Base-by-base conservation (phyloP, 2,329 filamentous ascomycete species). In the Diaporthe ilicicola region DNA sequence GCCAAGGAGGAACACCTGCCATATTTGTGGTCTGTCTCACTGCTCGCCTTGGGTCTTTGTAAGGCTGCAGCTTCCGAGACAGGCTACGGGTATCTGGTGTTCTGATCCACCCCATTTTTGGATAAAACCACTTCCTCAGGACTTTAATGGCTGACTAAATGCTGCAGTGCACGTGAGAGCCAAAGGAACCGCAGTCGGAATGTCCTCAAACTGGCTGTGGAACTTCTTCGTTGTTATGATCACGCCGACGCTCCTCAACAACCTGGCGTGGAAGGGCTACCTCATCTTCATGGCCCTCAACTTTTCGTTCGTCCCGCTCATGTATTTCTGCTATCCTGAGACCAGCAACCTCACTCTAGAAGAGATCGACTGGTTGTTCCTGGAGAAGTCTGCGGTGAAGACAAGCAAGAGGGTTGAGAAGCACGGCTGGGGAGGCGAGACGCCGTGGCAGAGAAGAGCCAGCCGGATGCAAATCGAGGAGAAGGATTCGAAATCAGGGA, bases 241-340 rank as follows among this genome's bases (percentile, higher is more conserved):
- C 22, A 88, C 86, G 0, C 85, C 86, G 0, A 82, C 83, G 1
- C 78, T 86, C 2, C 82, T 88, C 70, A 81, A 81, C 59, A 82
- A 80, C 6, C 77, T 89, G 1, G 74, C 81, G 32, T 88, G 85
- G 84, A 84, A 85, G 73, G 84, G 83, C 0, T 88, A 88, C 73
- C 77, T 88, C 3, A 87, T 87, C 73, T 88, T 87, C 77, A 85
- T 85, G 79, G 79, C 77, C 29, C 79, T 84, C 12, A 87, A 87
- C 73, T 80, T 86, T 27, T 74, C 75, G 13, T 84, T 84, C 59
- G 76, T 84, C 1, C 83, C 83, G 0, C 75, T 84, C 6, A 76
- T 84, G 1, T 85, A 83, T 75, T 81, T 83, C 69, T 82, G 85
- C 74, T 88, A 86, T 61, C 87, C 88, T 0, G 88, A 90, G 75